These are phyloP conservation scores for Apiospora pterosperma DNA, from an alignment of 2,329 filamentous ascomycete genomes.

Conservation along the genomic window DNA sequence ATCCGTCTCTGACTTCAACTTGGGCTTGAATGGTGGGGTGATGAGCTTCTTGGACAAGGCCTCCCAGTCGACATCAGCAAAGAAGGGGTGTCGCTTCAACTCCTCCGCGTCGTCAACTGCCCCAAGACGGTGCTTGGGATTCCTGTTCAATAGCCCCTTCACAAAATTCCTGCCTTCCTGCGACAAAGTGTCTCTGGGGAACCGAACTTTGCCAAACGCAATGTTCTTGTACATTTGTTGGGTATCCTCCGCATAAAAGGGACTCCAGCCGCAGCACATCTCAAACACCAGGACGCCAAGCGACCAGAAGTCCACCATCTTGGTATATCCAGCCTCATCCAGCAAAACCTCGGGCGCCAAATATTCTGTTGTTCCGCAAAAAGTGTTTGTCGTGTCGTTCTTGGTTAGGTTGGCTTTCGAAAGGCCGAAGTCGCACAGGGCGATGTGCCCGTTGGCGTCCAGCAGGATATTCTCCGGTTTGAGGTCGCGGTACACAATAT, in stretches of 20 bases:
- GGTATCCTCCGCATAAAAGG: constrained; percentile 97
- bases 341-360: constrained; percentile 91
- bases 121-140: constrained; percentile 91
- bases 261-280: constrained; percentile 99
- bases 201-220: constrained; percentile 95
- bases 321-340: constrained; percentile 96
- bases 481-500: constrained; percentile 95
- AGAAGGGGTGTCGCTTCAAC: constrained; percentile 92
- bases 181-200: constrained; percentile 90
- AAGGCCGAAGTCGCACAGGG: constrained; percentile 93
- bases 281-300: constrained; percentile 96
- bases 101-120: constrained; percentile 90
- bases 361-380: constrained; percentile 97
- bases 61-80: constrained; percentile 90
- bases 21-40: constrained; percentile 95
- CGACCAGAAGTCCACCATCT: constrained; percentile 99
- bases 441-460: constrained; percentile 96
- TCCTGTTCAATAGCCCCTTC: constrained; percentile 94
- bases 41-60: constrained; percentile 86
- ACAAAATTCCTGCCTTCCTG: constrained; percentile 96
- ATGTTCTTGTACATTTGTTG: constrained; percentile 99
- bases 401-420: constrained; percentile 97
- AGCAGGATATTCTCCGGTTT: constrained; percentile 98
- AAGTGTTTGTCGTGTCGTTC: constrained; percentile 97
- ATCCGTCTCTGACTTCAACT: constrained; percentile 91